Evolutionary conservation across 305 asterid genomes (phyloP).

Genomic region (Caryopteris hybrid): DNA sequence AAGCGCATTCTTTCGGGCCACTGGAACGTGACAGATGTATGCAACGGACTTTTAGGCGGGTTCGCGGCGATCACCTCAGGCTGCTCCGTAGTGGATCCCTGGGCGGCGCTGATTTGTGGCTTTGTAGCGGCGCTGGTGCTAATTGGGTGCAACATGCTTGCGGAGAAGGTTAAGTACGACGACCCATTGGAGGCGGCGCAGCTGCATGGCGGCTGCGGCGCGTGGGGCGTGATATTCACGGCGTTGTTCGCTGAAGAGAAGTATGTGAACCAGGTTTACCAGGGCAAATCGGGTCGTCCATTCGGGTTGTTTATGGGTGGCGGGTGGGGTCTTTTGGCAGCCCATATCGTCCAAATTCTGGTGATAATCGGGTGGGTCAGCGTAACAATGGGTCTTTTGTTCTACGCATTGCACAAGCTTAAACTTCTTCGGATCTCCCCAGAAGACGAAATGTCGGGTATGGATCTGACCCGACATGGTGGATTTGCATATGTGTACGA

Average conservation of each 20-base stretch:
- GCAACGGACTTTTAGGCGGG: constrained; percentile 50
- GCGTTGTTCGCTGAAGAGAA: constrained; percentile 38
- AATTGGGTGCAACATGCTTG: constrained; percentile 38
- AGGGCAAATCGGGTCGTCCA: constrained; percentile 32
- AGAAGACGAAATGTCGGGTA: constrained; percentile 45
- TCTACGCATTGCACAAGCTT: constrained; percentile 27
- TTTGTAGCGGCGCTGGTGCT: constrained; percentile 49
- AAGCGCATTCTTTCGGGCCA: constrained; percentile 37
- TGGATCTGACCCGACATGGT: constrained; percentile 51
- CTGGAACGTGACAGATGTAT: constrained; percentile 49
- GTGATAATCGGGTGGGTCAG: constrained; percentile 54
- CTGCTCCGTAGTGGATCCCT: constrained; percentile 54
- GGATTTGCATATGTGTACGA: constrained; percentile 38
- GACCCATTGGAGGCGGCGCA: constrained; percentile 63
- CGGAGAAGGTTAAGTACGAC: constrained; percentile 34
- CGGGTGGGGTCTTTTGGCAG: constrained; percentile 36
- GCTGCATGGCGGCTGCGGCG: constrained; percentile 54
- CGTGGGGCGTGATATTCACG: constrained; percentile 55
- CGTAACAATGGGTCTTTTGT: constrained; percentile 46
- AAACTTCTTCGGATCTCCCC: constrained; percentile 48
- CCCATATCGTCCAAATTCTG: constrained; percentile 41
- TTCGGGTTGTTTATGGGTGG: constrained; percentile 57
- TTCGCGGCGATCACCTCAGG: constrained; percentile 51
- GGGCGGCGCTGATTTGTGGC: constrained; percentile 56
- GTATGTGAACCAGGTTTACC: constrained; percentile 45